Evolutionary conservation across 2,329 filamentous ascomycete species (phyloP).

Genomic region (Beauveria rudraprayagi): DNA sequence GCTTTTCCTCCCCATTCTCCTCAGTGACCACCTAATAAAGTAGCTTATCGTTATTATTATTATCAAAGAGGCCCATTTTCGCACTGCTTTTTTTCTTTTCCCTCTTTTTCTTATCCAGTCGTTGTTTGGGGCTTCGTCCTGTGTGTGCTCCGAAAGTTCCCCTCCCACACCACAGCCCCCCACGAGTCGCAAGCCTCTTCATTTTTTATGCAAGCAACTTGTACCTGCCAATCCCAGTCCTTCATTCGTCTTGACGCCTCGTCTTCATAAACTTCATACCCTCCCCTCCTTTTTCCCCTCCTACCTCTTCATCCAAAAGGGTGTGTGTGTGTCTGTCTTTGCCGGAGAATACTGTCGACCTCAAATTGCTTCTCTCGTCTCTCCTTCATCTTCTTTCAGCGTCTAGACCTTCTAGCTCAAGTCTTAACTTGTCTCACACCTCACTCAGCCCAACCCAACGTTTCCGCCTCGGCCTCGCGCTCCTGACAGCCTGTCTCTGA

Average conservation of each 20-base stretch:
- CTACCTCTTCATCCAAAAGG: not conserved
- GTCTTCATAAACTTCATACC: not conserved
- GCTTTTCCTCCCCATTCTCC: constrained; percentile 7
- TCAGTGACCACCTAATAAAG: not conserved
- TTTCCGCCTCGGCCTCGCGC: not conserved
- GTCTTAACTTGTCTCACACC: not conserved
- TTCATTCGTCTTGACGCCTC: not conserved
- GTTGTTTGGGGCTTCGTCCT: constrained; percentile 13
- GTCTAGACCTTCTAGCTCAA: not conserved
- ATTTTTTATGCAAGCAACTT: not conserved
- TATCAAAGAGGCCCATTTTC: not conserved
- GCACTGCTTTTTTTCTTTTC: not conserved
- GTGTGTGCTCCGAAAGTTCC: constrained; percentile 16
- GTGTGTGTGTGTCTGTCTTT: not conserved
- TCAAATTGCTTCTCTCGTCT: not conserved
- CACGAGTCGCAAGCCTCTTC: constrained; percentile 1
- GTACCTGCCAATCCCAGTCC: constrained; percentile 5
- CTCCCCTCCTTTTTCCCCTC: not conserved
- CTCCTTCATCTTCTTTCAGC: constrained; percentile 3
- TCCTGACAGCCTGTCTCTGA: not conserved
- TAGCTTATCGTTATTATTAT: not conserved
- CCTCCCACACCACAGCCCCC: not conserved
- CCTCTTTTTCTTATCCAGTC: constrained; percentile 6
- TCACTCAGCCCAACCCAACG: not conserved
- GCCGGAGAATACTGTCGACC: not conserved